Evolutionary conservation across 345 rosid genomes (phyloP), one percentile per base, ranked within the genome.

Genomic region (Ceriops zippeliana): DNA sequence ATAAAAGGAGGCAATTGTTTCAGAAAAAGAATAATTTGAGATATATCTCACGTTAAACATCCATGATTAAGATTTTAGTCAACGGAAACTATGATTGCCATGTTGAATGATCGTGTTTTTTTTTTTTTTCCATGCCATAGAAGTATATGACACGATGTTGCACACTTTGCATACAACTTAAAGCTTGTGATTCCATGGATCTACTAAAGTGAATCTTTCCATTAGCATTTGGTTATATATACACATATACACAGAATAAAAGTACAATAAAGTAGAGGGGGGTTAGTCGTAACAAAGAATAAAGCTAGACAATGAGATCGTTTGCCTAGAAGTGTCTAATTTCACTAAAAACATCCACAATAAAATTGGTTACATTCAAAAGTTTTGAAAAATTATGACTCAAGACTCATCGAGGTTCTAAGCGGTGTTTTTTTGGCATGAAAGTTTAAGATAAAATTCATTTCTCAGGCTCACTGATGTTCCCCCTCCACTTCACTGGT

Each of bases 91-190:
- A 21, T 46, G 24, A 65, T 72, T 58, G 58, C 28, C 0, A 46
- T 46, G 19, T 31, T 15, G 63, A 56, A 71, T 5, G 35, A 16
- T 32, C n/a, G 2, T 17, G 24, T 22, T 22, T 22, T 22, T 24
- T 24, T 24, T 24, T 8, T 58, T 13, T 4, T 27, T 17, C 30
- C 62, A 70, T 22, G 68, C 63, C 68, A 24, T 34, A 34, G 37
- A 34, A 7, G 37, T 42, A 64, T 58, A 28, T 46, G 58, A 64
- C 58, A 71, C 24, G 47, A 13, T 72, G 71, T 73, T 63, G 10
- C 62, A 32, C 59, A 67, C 70, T 74, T 79, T 47, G 65, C 47
- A 58, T 78, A 81, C 80, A 77, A 65, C 61, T 46, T 65, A 67
- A 74, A 61, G 32, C 42, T 65, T 32, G 70, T 68, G 73, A 28